Percentiles rank a stretch among this genome's conserved stretches.
Evolutionary conservation across 768 basidiomycete species (phyloP).

Genomic region (Coprinopsis strossmayeri): DNA sequence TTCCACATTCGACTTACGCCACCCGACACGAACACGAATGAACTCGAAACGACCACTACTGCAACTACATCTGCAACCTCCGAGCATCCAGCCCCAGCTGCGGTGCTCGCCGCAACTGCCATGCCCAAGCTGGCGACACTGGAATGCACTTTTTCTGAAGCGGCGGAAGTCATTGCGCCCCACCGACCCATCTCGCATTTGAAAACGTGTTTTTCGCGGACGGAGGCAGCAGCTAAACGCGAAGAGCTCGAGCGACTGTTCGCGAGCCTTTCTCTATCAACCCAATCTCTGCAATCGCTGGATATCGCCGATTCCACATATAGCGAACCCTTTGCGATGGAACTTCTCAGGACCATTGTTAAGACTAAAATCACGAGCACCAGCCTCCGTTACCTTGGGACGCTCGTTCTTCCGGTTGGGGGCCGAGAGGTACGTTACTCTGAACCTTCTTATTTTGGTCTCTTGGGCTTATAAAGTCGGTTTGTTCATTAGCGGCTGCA

Average conservation of each 20-base stretch:
- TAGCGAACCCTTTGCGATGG: conserved; percentile 45
- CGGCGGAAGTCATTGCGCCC: conserved; percentile 49
- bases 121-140: conserved; percentile 47
- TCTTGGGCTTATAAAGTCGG: too few species aligned
- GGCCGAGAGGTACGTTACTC: conserved; percentile 40
- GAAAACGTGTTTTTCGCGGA: conserved; percentile 62
- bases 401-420: conserved; percentile 54
- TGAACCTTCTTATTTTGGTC: conserved; percentile 5
- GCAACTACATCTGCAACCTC: conserved; percentile 17
- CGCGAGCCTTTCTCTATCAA: conserved; percentile 38
- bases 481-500: conserved; percentile 59
- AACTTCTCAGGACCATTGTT: conserved; percentile 40
- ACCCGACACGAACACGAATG: conserved; percentile 18
- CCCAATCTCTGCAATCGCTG: conserved; percentile 39
- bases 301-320: conserved; percentile 61
- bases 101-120: conserved; percentile 17
- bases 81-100: background rate
- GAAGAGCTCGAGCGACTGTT: conserved; percentile 45
- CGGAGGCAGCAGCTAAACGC: conserved; percentile 41
- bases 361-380: conserved; percentile 23
- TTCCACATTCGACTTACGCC: conserved; percentile 26
- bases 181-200: conserved; percentile 53
- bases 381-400: conserved; percentile 54
- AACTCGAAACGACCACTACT: conserved; percentile 8
- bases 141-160: conserved; percentile 66